Evolutionary conservation across 371 early-diverging fungal genomes (phyloP).

Genomic region (Cokeromyces recurvatus): DNA sequence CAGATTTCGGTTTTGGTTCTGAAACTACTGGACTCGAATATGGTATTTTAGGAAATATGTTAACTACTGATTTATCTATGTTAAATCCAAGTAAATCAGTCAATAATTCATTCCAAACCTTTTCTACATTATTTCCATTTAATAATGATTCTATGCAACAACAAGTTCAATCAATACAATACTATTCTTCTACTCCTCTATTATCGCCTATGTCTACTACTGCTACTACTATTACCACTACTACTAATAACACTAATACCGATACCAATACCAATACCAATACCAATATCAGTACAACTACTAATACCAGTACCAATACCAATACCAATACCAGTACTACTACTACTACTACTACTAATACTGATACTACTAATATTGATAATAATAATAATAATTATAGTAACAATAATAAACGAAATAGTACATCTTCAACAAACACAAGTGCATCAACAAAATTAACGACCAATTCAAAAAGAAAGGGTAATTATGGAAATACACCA

Average conservation of each 20-base stretch:
- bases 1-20: constrained; percentile 41
- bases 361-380: too few relatives aligned
- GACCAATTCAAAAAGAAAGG: constrained; percentile 26
- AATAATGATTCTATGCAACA: too few relatives aligned
- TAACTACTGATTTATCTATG: not conserved
- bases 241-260: not conserved
- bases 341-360: too few relatives aligned
- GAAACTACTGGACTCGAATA: constrained; percentile 42
- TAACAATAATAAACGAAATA: constrained; percentile 11
- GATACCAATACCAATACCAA: not conserved
- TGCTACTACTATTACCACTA: constrained; percentile 4
- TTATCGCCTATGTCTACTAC: too few relatives aligned
- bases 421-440: constrained; percentile 7
- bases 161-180: too few relatives aligned
- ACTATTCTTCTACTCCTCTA: too few relatives aligned
- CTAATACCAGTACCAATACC: not conserved
- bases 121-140: constrained; percentile 7
- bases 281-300: not conserved
- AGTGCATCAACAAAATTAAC: constrained; percentile 8
- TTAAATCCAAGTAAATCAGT: not conserved
- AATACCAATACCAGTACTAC: not conserved
- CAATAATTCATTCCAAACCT: constrained; percentile 1
- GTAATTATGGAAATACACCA: constrained; percentile 34
- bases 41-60: constrained; percentile 39
- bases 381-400: not conserved